Evolutionary conservation across 1,139 yeast species (phyloP).

Genomic region (Blastobotrys arbuscula): DNA sequence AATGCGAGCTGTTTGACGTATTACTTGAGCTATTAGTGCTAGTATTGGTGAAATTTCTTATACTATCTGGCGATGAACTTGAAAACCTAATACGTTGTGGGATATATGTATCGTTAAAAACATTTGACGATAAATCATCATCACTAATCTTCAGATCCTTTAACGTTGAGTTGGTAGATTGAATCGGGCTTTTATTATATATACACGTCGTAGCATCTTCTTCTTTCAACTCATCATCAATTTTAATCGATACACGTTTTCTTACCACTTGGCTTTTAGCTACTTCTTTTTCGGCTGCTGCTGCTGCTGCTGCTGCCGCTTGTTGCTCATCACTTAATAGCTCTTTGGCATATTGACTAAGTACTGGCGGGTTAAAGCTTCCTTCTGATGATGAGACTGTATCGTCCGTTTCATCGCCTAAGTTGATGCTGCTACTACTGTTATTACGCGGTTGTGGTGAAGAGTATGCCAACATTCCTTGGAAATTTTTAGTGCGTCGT

Average conservation of each 20-base stretch:
- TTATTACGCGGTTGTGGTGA: too few species aligned
- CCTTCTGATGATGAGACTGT: slow-evolving; percentile 38
- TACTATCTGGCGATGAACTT: not conserved
- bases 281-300: not conserved
- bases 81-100: slow-evolving; percentile 4
- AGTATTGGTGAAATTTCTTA: not conserved
- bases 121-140: not conserved
- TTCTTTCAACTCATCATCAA: slow-evolving; percentile 5
- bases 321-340: slow-evolving; percentile 28
- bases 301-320: slow-evolving; percentile 2
- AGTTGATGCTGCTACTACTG: too few species aligned
- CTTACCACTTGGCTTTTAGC: not conserved
- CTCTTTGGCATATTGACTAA: slow-evolving; percentile 52
- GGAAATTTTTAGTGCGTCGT: too few species aligned
- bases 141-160: not conserved
- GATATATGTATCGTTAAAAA: slow-evolving; percentile 1
- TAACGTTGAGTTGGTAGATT: not conserved
- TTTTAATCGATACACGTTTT: slow-evolving; percentile 1
- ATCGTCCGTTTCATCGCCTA: slow-evolving; percentile 24
- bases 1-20: too few species aligned
- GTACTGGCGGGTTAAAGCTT: slow-evolving; percentile 56
- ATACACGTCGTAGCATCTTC: slow-evolving; percentile 9
- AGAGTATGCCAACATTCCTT: too few species aligned
- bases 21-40: not conserved
- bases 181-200: slow-evolving; percentile 4